Evolutionary conservation across 1,139 yeast species (phyloP).

Genomic region (Sugiyamaella sp.): DNA sequence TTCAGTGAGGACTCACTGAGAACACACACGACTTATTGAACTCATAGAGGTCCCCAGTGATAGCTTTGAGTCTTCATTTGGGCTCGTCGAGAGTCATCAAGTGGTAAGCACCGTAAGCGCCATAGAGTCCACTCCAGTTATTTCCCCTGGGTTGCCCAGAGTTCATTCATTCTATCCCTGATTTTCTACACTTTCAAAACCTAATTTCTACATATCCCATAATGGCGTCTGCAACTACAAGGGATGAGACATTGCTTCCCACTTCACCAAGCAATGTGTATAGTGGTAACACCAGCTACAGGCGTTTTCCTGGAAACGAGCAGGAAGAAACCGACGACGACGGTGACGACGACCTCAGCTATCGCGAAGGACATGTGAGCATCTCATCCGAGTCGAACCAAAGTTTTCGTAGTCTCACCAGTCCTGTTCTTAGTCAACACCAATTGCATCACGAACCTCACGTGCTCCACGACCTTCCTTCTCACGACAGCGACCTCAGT

Average conservation of each 20-base stretch:
- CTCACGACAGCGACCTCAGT: background rate
- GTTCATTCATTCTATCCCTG: no score
- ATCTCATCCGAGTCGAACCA: background rate
- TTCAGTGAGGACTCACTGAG: no score
- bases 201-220: background rate
- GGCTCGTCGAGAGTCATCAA: no score
- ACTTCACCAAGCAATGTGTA: background rate
- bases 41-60: no score
- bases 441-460: background rate
- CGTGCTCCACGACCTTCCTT: constrained; percentile 1
- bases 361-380: background rate
- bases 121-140: no score
- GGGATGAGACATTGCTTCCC: constrained; percentile 8
- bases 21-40: no score
- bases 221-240: background rate
- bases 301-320: background rate
- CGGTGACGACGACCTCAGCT: no score
- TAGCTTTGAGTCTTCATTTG: no score
- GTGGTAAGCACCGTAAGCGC: no score
- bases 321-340: background rate
- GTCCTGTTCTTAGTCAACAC: background rate
- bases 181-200: no score
- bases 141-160: no score
- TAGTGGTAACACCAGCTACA: background rate
- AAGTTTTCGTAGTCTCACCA: background rate